Base-by-base conservation (phyloP, 495 filamentous ascomycete genomes). In the Penicillium pulvis region DNA sequence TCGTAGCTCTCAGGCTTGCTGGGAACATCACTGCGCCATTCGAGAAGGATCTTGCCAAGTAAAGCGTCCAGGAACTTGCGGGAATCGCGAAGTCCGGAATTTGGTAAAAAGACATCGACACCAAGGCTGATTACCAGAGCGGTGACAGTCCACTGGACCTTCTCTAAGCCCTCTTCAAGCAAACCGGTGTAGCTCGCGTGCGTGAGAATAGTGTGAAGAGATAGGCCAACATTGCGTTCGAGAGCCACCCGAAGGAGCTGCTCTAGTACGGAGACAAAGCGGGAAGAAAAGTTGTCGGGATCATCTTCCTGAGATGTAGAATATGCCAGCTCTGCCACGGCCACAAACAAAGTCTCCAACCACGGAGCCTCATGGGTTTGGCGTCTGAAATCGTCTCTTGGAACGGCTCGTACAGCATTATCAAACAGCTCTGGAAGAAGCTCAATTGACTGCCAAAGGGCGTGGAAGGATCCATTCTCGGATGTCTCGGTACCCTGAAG, bases 61-160 rank as follows among this genome's bases (percentile, higher is more conserved):
- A 84, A 57, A 17, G 72, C 71, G 26, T 69, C 65, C n/a, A 83
- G 60, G 49, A 79, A 74, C 36, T 69, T 73, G 33, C 63, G 65
- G 0, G 76, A 67, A 57, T 77, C 71, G n/a, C 62, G 60, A 14
- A 81, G 56, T 3, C 78, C 78, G 1, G 78, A 79, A 46, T 79
- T 81, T n/a, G 78, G 78, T 30, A 90, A 71, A 62, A 91, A 91
- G 11, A 89, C 81, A 64, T 91, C 87, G 3, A 85, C 78, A 56
- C 90, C 87, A 19, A 89, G 80, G 42, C 85, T 77, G 16, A 90
- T 74, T 11, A 88, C 72, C 49, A 84, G 75, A 23, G 83, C 76
- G 4, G 90, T 71, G 8, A 92, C 63, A 23, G 67, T 73, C 89
- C 89, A 92, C 43, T 87, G 75, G 8, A 79, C 77, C 28, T 76